A percentile compares a stretch with the other conserved stretches of the same genome.
Evolutionary conservation across 768 basidiomycete species (phyloP).

Genomic region (Aureoboletus auriporus): DNA sequence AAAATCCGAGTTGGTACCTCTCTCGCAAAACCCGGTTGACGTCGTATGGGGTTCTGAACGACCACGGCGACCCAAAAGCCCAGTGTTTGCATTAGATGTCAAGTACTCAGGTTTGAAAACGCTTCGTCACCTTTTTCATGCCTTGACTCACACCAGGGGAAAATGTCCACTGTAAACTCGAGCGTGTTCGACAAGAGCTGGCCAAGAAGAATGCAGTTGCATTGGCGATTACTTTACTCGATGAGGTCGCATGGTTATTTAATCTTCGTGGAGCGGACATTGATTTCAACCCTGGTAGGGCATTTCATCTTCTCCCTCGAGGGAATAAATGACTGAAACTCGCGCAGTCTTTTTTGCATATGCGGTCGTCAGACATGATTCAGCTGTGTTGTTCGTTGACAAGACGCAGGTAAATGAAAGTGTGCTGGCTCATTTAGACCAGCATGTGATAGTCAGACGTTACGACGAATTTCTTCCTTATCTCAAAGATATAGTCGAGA

Average conservation of each 20-base stretch:
- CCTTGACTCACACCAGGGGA: constrained; percentile 40
- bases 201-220: constrained; percentile 53
- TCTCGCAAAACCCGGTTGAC: constrained; percentile 75
- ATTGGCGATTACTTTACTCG: constrained; percentile 80
- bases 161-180: constrained; percentile 63
- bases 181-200: constrained; percentile 60
- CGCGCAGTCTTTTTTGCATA: constrained; percentile 85
- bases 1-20: constrained; percentile 62
- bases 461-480: constrained; percentile 68
- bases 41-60: constrained; percentile 65
- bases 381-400: constrained; percentile 67
- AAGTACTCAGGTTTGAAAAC: constrained; percentile 60
- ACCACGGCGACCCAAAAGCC: constrained; percentile 64
- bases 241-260: constrained; percentile 93
- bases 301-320: neutral
- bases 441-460: constrained; percentile 58
- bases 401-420: constrained; percentile 39
- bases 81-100: constrained; percentile 64
- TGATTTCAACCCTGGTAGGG: constrained; percentile 71
- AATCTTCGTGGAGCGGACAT: constrained; percentile 93
- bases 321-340: neutral
- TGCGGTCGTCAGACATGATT: constrained; percentile 64
- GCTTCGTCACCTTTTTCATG: neutral
- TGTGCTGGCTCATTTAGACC: constrained; percentile 46
- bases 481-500: constrained; percentile 46